Conservation (phyloP, 139 green algal species). For the Axilococcus clingmanii region DNA sequence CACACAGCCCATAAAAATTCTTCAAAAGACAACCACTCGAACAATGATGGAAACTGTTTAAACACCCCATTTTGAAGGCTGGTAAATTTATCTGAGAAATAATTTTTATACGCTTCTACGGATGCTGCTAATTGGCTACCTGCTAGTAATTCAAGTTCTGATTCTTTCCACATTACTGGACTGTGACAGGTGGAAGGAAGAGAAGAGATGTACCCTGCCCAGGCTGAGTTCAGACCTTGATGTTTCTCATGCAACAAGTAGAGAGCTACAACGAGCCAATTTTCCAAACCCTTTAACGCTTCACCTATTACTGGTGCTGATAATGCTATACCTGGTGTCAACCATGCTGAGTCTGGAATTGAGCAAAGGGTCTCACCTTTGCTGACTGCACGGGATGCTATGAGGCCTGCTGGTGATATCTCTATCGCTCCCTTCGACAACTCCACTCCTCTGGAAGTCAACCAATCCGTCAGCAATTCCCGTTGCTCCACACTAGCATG, state of each 20-base stretch:
- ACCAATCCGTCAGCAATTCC: no score
- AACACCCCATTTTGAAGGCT: constrained; percentile 45
- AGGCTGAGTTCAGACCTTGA: constrained; percentile 16
- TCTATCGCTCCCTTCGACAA: constrained; percentile 3
- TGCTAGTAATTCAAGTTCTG: constrained; percentile 36
- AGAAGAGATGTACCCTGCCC: constrained; percentile 32
- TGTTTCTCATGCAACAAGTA: constrained; percentile 53
- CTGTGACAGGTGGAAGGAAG: constrained; percentile 33
- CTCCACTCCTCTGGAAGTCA: constrained; percentile 16
- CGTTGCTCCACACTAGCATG: no score
- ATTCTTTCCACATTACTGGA: constrained; percentile 60
- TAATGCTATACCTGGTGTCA: constrained; percentile 19
- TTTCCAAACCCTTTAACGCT: constrained; percentile 30
- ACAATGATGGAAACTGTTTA: constrained; percentile 32
- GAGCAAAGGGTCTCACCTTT: constrained; percentile 18
- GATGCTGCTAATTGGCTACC: constrained; percentile 59
- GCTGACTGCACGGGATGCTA: constrained; percentile 2
- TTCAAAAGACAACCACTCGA: constrained; percentile 42
- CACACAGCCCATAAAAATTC: constrained; percentile 67
- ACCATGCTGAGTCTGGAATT: constrained; percentile 33
- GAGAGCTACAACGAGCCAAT: constrained; percentile 68
- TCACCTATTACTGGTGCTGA: constrained; percentile 17
- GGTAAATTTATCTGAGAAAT: constrained; percentile 43
- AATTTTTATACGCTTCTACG: constrained; percentile 55
- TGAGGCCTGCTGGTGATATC: neutral